phyloP scores from a whole-genome alignment of 257 asterid species.

The Plantago ovata region DNA sequence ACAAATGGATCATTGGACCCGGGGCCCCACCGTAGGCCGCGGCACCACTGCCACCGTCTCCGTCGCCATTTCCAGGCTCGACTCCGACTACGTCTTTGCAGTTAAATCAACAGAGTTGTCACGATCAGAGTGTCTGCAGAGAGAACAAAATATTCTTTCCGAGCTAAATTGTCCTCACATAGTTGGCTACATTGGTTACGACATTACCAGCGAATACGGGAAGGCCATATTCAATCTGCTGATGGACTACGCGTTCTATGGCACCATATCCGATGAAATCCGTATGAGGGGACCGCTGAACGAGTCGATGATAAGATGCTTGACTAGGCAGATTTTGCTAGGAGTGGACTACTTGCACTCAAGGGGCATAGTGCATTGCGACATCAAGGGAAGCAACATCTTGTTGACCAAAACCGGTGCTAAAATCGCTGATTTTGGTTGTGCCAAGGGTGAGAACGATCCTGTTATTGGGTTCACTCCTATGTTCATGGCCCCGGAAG shows the following conservation, averaged over 20 bases:
- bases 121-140: constrained; percentile 33
- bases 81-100: constrained; percentile 41
- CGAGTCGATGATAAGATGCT: constrained; percentile 32
- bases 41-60: constrained; percentile 76
- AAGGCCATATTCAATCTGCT: constrained; percentile 39
- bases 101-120: constrained; percentile 61
- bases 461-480: constrained; percentile 60
- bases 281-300: constrained; percentile 27
- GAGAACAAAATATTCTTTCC: constrained; percentile 51
- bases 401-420: constrained; percentile 30
- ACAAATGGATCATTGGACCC: constrained; percentile 66
- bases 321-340: constrained; percentile 34
- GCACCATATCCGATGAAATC: constrained; percentile 36
- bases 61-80: constrained; percentile 24
- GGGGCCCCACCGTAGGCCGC: constrained; percentile 63
- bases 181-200: constrained; percentile 48
- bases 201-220: constrained; percentile 35
- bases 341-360: constrained; percentile 68
- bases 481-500: constrained; percentile 83
- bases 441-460: constrained; percentile 41
- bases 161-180: constrained; percentile 31
- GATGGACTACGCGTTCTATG: constrained; percentile 51
- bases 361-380: constrained; percentile 68
- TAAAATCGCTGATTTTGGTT: constrained; percentile 72
- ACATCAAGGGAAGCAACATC: constrained; percentile 66